Conservation (phyloP, 179 eudicot genomes). For the Vitellaria paradoxa region DNA sequence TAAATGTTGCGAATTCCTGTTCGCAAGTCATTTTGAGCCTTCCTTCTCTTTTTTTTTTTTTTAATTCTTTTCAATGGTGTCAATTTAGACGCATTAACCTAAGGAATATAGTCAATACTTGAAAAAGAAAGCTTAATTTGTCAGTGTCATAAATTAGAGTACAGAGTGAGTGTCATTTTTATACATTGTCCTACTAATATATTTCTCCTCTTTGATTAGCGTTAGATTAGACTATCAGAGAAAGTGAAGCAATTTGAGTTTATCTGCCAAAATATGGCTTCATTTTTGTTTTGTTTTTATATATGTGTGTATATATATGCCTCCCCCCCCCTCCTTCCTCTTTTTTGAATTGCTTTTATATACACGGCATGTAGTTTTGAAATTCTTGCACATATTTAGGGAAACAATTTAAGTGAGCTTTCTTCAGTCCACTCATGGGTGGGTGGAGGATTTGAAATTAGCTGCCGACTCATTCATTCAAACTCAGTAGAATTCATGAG, state of each 20-base stretch:
- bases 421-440: constrained; percentile 96
- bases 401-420: constrained; percentile 62
- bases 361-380: no score
- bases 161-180: background rate
- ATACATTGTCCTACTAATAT: background rate
- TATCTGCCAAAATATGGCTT: background rate
- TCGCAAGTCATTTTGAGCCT: background rate
- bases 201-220: background rate
- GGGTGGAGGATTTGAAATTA: constrained; percentile 63
- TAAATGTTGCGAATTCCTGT: background rate
- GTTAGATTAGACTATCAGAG: background rate
- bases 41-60: background rate
- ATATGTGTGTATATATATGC: no score
- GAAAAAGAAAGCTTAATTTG: background rate
- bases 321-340: background rate
- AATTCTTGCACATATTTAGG: background rate
- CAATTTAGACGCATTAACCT: background rate
- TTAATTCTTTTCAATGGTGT: no score
- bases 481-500: constrained; percentile 51
- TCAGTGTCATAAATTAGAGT: background rate
- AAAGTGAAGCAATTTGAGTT: background rate
- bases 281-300: background rate
- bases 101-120: background rate
- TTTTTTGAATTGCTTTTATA: background rate
- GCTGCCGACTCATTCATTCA: constrained; percentile 98